These are phyloP conservation scores for Sequoia sempervirens DNA, from an alignment of 75 land plant species.

Conservation along the genomic window DNA sequence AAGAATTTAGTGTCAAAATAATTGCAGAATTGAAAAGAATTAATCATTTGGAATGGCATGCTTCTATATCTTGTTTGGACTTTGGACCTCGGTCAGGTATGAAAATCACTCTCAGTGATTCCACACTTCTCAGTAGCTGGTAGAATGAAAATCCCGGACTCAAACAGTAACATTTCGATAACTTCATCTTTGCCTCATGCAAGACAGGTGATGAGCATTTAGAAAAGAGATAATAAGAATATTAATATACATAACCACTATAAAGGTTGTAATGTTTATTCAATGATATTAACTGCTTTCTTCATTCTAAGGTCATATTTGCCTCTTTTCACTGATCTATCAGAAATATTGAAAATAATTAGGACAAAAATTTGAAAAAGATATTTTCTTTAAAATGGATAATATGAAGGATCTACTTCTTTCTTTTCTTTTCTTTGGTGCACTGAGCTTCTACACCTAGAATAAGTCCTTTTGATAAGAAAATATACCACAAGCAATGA, in stretches of 20 bases:
- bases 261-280: too few relatives aligned
- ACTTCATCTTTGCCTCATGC: not conserved
- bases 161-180: not conserved
- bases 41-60: not conserved
- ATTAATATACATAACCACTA: too few relatives aligned
- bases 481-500: not conserved
- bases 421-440: not conserved
- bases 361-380: not conserved
- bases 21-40: not conserved
- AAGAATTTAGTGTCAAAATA: not conserved
- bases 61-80: not conserved
- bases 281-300: too few relatives aligned
- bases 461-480: not conserved
- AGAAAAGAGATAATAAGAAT: too few relatives aligned
- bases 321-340: too few relatives aligned
- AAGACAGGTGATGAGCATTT: not conserved
- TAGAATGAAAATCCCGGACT: not conserved
- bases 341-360: not conserved
- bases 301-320: too few relatives aligned
- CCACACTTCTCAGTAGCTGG: not conserved
- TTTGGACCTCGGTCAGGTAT: not conserved
- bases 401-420: too few relatives aligned
- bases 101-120: not conserved
- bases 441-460: not conserved
- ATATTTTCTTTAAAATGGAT: too few relatives aligned